Conservation (phyloP, 2,329 filamentous ascomycete species). For the Penicillium sp. region DNA sequence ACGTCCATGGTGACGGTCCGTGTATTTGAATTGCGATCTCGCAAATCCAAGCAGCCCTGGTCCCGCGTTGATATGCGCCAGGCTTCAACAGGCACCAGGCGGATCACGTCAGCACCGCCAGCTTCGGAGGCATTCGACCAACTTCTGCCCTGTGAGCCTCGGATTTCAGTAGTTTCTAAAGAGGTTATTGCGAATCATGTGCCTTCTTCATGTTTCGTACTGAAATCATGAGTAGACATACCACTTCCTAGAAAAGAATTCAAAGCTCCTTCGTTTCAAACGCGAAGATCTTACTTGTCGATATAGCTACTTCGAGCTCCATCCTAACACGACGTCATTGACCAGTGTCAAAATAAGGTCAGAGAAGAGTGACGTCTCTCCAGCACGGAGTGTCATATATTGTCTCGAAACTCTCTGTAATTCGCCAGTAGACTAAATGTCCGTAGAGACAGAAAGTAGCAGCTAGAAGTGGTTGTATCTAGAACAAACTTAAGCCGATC, state of each 20-base stretch:
- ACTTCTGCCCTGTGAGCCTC: slow-evolving; percentile 11
- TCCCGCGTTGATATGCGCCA: slow-evolving; percentile 9
- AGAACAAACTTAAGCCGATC: neutral
- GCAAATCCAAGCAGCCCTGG: neutral
- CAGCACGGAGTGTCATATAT: neutral
- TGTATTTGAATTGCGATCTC: neutral
- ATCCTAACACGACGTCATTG: neutral
- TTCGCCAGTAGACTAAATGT: neutral
- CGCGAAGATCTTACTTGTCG: neutral
- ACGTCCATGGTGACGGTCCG: slow-evolving; percentile 63
- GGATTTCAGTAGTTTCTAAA: neutral
- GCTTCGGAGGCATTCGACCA: slow-evolving; percentile 21
- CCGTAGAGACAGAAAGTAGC: neutral
- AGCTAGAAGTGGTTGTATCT: neutral
- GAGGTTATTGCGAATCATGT: neutral
- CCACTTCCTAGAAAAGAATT: neutral
- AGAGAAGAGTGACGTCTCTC: neutral
- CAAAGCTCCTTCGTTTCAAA: neutral
- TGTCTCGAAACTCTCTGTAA: neutral
- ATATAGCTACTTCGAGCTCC: neutral
- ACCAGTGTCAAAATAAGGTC: neutral
- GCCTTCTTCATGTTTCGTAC: neutral
- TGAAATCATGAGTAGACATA: neutral
- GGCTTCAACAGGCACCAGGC: neutral
- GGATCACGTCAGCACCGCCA: slow-evolving; percentile 3